Evolutionary conservation across 2,329 filamentous ascomycete genomes (phyloP).

Genomic region (Cercospora beticola): DNA sequence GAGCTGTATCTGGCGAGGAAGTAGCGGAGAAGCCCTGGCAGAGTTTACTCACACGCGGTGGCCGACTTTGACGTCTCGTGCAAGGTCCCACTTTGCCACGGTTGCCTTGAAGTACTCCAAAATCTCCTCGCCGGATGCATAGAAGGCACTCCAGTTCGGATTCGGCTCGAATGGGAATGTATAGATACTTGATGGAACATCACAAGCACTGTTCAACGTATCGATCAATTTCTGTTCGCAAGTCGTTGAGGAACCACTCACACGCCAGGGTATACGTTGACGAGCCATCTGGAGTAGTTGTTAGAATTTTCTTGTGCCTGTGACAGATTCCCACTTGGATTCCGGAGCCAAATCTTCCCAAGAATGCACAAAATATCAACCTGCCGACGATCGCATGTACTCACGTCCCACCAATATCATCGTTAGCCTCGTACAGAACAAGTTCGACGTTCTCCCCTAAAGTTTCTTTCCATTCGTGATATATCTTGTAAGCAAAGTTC

Average conservation of each 20-base stretch:
- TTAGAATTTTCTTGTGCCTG: neutral
- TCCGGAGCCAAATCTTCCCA: neutral
- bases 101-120: slow-evolving; percentile 43
- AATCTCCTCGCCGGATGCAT: slow-evolving; percentile 44
- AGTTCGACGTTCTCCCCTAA: slow-evolving; percentile 39
- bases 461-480: slow-evolving; percentile 38
- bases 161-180: slow-evolving; percentile 46
- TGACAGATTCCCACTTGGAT: neutral
- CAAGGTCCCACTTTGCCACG: slow-evolving; percentile 43
- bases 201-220: slow-evolving; percentile 35
- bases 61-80: slow-evolving; percentile 41
- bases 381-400: neutral
- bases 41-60: slow-evolving; percentile 37
- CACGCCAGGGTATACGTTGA: slow-evolving; percentile 46
- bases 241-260: neutral
- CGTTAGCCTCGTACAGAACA: slow-evolving; percentile 46
- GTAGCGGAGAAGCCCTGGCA: neutral
- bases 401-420: slow-evolving; percentile 44
- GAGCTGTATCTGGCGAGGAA: neutral
- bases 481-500: slow-evolving; percentile 44
- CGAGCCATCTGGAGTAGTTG: slow-evolving; percentile 25
- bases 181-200: slow-evolving; percentile 44
- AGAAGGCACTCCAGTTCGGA: slow-evolving; percentile 46
- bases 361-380: neutral
- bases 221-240: neutral